Base-by-base conservation (phyloP, 2,329 filamentous ascomycete species). In the Fusarium stilboides region DNA sequence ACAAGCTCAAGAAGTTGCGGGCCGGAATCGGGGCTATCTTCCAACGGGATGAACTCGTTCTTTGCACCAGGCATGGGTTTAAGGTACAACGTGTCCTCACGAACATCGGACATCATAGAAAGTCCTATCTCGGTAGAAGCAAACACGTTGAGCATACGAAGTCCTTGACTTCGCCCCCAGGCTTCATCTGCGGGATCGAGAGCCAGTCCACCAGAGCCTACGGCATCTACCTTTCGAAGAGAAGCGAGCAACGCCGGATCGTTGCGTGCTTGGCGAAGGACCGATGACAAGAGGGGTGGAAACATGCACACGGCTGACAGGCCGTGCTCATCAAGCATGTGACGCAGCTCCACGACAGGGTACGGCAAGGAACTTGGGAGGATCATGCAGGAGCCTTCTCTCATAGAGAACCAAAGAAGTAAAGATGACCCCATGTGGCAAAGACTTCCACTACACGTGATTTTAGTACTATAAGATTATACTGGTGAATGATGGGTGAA, bases 1-100 rank as follows among this genome's bases (percentile, higher is more conserved):
- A 73, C 54, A 1, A 74, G 34, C 15, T 74, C 71, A 5, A 69
- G 44, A 0, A 74, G 34, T 12, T 57, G 43, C 1, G 62, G 44
- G 3, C 54, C 58, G 1, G 56, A 20, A 15, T 34, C 28, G 1
- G 56, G 4, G 0, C 15, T 45, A 9, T 50, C 45, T 4, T 51
- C 43, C 5, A 66, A 20, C 1, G 67, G 71, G 1, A 58, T 8
- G 5, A 69, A 69, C 46, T 71, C 65, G 8, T 43, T 57, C 2
- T 42, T 53, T 2, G 43, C 20, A 0, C 44, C 26, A 1, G 59
- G 34, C 2, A 49, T 15, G 10, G 47, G 55, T 6, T 17, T 34
- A 5, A 72, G 43, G 14, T 61, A 51, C 2, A 37, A 46, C 1
- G 37, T 20, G 8, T 57, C 45, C 3, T 24, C 19, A 13, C 33